Percentiles rank a stretch among this genome's conserved stretches.
Evolutionary conservation across 345 rosid genomes (phyloP).

Genomic region (Microcos paniculata): DNA sequence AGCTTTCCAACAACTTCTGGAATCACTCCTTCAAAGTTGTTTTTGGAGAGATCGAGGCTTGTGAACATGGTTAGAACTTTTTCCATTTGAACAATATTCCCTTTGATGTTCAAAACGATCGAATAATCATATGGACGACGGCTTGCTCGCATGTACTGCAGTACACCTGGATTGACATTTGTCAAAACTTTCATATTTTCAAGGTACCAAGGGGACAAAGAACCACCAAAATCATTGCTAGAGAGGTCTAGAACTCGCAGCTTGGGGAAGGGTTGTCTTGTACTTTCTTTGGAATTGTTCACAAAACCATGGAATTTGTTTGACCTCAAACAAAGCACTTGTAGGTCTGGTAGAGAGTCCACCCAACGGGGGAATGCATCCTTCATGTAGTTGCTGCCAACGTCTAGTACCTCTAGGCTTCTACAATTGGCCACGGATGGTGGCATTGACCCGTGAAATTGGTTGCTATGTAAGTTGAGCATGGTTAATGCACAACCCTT

Average conservation of each 20-base stretch:
- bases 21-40: slow-evolving; percentile 3
- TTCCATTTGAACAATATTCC: background rate
- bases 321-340: background rate
- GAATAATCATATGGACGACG: slow-evolving; percentile 12
- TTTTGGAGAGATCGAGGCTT: slow-evolving; percentile 6
- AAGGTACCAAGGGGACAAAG: background rate
- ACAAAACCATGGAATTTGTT: slow-evolving; percentile 28
- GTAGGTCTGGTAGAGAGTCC: background rate
- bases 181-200: background rate
- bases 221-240: slow-evolving; percentile 27
- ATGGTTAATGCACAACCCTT: background rate
- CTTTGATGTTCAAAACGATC: background rate
- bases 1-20: background rate
- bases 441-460: background rate
- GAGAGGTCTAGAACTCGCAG: slow-evolving; percentile 31
- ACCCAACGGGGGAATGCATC: slow-evolving; percentile 19
- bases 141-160: no score
- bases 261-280: slow-evolving; percentile 8
- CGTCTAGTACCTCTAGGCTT: background rate
- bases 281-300: fast-evolving
- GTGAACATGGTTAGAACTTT: slow-evolving; percentile 26
- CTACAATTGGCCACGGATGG: slow-evolving; percentile 11
- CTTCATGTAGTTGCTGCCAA: slow-evolving; percentile 14
- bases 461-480: background rate
- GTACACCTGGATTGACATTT: no score